Evolutionary conservation across 768 basidiomycete genomes (phyloP).

Genomic region (Hygrocybe punicea): DNA sequence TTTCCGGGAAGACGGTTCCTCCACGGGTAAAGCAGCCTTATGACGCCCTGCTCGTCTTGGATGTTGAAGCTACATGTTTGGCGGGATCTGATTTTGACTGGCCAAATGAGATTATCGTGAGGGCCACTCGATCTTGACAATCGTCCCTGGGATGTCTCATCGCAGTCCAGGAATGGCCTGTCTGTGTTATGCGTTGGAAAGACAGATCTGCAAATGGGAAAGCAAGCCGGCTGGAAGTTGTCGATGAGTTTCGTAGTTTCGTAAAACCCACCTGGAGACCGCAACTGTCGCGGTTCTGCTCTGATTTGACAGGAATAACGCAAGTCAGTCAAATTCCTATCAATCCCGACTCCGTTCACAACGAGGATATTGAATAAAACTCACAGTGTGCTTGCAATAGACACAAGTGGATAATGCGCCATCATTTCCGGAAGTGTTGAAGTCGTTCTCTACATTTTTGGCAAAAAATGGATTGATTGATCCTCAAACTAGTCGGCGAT

Average conservation of each 20-base stretch:
- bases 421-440: conserved; percentile 65
- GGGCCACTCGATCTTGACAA: conserved; percentile 25
- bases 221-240: conserved; percentile 59
- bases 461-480: conserved; percentile 68
- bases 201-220: conserved; percentile 51
- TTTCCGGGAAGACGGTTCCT: no score
- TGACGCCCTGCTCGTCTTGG: conserved; percentile 82
- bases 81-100: conserved; percentile 69
- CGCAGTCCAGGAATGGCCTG: conserved; percentile 78
- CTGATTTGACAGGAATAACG: conserved; percentile 81
- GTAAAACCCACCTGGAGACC: conserved; percentile 88
- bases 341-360: not conserved
- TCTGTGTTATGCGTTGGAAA: conserved; percentile 82
- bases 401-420: conserved; percentile 78
- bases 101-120: conserved; percentile 94
- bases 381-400: conserved; percentile 39
- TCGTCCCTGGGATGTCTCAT: not conserved
- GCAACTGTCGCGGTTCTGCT: conserved; percentile 78
- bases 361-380: not conserved
- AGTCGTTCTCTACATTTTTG: conserved; percentile 63
- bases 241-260: conserved; percentile 84
- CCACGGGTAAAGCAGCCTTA: conserved; percentile 44
- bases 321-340: conserved; percentile 56
- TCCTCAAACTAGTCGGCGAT: conserved; percentile 48
- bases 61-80: conserved; percentile 84